Base-by-base conservation (phyloP, 208 protist species). In the Wallacemonas sp. region DNA sequence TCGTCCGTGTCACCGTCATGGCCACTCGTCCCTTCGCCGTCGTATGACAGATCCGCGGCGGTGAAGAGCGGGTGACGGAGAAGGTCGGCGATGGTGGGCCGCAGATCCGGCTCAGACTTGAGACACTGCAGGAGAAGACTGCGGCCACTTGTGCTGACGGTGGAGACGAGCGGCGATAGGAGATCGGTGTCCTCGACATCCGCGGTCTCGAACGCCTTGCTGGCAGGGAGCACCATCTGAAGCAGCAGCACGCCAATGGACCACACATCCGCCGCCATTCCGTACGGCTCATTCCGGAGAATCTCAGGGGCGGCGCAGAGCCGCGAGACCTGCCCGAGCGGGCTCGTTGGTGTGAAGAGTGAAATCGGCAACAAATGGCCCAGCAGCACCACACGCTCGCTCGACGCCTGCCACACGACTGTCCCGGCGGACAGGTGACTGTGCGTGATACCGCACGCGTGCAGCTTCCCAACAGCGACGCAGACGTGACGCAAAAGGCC, bases 111-210 rank as follows among this genome's bases (percentile, higher is more conserved):
- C 17, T 88, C 81, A 21, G 70, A 66, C 43, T 92, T 88, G 21
- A 94, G 66, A 49, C 88, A 94, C 61, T 78, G 74, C 70, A 94
- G 36, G 55, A 81, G 65, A 54, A 92, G 78, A 46, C 78, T 87
- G 11, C 62, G 36, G 16, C 74, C 83, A 16, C 61, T 55, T 2
- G 81, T 49, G 54, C 76, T 79, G 21, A 92, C 61, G 11, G 57
- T 19, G n/a, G 65, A 65, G 1, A 90, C 12, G 6, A 75, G 72
- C 2, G 85, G 85, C 6, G 85, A 92, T 19, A 94, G 49, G 11
- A 94, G 66, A 54, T 90, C 83, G 2, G 83, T 73, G 63, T 90
- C 78, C 14, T 74, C 72, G 8, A 94, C 27, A 41, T 94, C 85
- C 4, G 68, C 83, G n/a, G 85, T 90, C 39, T 62, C 55, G 26